Base-by-base conservation (phyloP, 306 rosid genomes). In the Cicer yamashitae region DNA sequence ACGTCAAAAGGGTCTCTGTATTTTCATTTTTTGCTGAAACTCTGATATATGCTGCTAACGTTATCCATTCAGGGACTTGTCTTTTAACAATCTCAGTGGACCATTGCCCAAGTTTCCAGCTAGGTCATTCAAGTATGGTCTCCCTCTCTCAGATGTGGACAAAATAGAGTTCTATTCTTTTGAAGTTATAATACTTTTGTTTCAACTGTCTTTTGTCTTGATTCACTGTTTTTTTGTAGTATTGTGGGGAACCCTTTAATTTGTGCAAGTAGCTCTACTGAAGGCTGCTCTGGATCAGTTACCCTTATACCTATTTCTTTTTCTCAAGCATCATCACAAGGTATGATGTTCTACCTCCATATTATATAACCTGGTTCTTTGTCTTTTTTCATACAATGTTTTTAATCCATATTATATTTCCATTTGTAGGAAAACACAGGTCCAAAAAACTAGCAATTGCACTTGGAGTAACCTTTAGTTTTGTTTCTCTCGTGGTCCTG, bases 51-150 rank as follows among this genome's bases (percentile, higher is more conserved):
- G 14, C 57, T 69, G 73, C 47, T 67, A 8, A 80, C 74, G 78
- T 77, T 70, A n/a, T 51, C 34, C 76, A 37, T 82, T 54, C 94
- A 94, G 98, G 91, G 98, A 94, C 88, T 88, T 94, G 87, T 94
- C 98, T 76, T 94, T 75, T 80, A 94, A 94, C 88, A 91, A 91
- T 90, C 97, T 94, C 47, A 89, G 91, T 83, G 97, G 97, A 81
- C 93, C 97, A 71, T 87, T 94, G 75, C 97, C 97, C 43, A 92
- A 90, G 85, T 87, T 85, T 74, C 96, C 96, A 48, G 91, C 97
- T 69, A 92, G 91, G 83, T 82, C 98, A 46, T 90, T 94, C 89
- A 91, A 91, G 98, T 91, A 89, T 77, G 86, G 11, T 72, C 48
- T 40, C 70, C 48, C 52, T 9, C 51, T 60, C 0, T 73, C 25